Conservation (phyloP, 306 rosid genomes). For the Arachis hypogaea region DNA sequence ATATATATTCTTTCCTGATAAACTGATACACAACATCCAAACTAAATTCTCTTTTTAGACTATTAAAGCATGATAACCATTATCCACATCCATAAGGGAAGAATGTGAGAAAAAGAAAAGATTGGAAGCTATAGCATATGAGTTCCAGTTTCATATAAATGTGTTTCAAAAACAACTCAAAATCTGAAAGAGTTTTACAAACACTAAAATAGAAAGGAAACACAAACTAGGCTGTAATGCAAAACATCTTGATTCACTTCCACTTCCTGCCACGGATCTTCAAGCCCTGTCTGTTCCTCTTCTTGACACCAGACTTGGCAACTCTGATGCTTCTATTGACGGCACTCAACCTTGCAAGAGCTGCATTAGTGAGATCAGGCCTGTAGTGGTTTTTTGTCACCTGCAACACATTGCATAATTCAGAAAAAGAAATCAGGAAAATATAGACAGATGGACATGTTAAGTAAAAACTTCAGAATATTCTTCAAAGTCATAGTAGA, state of each 20-base stretch:
- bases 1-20: too few relatives aligned
- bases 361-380: conserved; percentile 86
- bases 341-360: conserved; percentile 87
- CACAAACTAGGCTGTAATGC: conserved; percentile 14
- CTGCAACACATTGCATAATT: conserved; percentile 40
- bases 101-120: background rate
- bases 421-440: too few relatives aligned
- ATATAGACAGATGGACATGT: too few relatives aligned
- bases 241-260: conserved; percentile 3
- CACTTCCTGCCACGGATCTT: conserved; percentile 44
- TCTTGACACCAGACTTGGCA: conserved; percentile 89
- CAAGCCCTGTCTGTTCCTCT: conserved; percentile 81
- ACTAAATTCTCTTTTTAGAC: too few relatives aligned
- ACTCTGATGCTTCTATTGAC: conserved; percentile 85
- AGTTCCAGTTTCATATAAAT: conserved; percentile 21
- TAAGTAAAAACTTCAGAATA: too few relatives aligned
- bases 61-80: too few relatives aligned
- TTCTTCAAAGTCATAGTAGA: background rate
- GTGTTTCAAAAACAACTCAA: conserved; percentile 8
- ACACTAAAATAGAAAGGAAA: conserved; percentile 25
- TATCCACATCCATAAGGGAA: background rate
- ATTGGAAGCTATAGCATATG: conserved; percentile 16
- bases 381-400: conserved; percentile 78
- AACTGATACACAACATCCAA: too few relatives aligned
- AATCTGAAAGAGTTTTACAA: conserved; percentile 11